Percentiles rank a stretch among this genome's conserved stretches.
Evolutionary conservation across 345 rosid species (phyloP).

Genomic region (Linum trigynum): DNA sequence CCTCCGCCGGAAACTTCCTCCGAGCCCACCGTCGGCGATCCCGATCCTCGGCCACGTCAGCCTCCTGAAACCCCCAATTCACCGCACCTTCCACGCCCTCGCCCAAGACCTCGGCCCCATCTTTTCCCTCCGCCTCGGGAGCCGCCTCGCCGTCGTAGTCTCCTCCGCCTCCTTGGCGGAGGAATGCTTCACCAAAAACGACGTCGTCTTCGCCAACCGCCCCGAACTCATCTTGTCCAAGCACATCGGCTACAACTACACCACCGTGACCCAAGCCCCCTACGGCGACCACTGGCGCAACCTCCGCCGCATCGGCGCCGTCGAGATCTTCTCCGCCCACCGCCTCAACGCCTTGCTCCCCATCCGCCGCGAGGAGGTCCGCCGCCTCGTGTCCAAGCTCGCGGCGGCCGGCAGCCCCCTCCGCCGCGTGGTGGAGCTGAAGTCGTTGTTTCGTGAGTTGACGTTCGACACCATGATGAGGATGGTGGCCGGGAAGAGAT

Average conservation of each 20-base stretch:
- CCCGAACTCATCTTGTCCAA: constrained; percentile 35
- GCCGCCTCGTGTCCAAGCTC: constrained; percentile 22
- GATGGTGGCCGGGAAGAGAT: constrained; percentile 8
- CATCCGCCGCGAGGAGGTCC: constrained; percentile 35
- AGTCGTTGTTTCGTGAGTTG: background rate
- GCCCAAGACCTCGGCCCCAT: constrained; percentile 49
- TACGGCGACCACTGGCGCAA: too few species aligned
- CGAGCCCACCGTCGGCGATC: constrained; percentile 1
- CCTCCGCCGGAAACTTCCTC: constrained; percentile 18
- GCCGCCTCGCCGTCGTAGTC: constrained; percentile 15
- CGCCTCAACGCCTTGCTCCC: constrained; percentile 19
- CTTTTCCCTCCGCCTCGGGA: constrained; percentile 17
- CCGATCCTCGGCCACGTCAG: too few species aligned
- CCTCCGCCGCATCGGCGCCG: too few species aligned
- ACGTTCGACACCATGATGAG: background rate
- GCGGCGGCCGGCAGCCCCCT: background rate
- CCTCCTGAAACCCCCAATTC: too few species aligned
- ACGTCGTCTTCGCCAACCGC: constrained; percentile 14
- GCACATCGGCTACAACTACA: background rate
- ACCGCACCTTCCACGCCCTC: too few species aligned
- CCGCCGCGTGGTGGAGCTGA: constrained; percentile 13
- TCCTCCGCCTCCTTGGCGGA: constrained; percentile 25
- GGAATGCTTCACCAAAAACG: background rate
- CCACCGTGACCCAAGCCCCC: too few species aligned
- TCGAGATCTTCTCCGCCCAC: too few species aligned